Percentiles rank a stretch among this genome's conserved stretches.
These are phyloP conservation scores for Taxillus chinensis DNA, from an alignment of 164 flowering plant genomes.

Conservation along the genomic window DNA sequence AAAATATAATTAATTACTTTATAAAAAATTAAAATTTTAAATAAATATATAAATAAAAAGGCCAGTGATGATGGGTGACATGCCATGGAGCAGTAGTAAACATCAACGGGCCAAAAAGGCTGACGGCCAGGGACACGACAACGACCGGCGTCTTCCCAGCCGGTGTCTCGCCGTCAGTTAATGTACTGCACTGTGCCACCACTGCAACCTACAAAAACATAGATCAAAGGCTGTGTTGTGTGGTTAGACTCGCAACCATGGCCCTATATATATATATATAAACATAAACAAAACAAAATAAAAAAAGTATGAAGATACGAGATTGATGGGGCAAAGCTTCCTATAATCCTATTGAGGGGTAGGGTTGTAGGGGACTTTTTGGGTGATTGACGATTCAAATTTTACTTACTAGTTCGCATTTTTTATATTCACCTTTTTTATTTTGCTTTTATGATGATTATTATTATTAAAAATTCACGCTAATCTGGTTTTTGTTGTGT, in stretches of 20 bases:
- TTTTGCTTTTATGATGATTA: not conserved
- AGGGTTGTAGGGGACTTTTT: not conserved
- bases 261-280: too few relatives aligned
- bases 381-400: not conserved
- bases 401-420: not conserved
- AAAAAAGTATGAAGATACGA: not conserved
- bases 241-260: too few relatives aligned
- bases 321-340: not conserved
- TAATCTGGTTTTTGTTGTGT: too few relatives aligned
- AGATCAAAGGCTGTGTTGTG: too few relatives aligned
- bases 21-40: too few relatives aligned
- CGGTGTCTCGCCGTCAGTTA: not conserved
- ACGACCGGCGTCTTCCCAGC: not conserved
- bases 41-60: too few relatives aligned
- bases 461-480: too few relatives aligned
- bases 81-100: not conserved
- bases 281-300: too few relatives aligned
- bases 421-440: not conserved
- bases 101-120: too few relatives aligned
- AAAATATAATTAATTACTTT: not conserved
- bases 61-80: not conserved
- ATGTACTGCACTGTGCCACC: too few relatives aligned
- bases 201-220: too few relatives aligned
- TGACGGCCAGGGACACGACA: too few relatives aligned
- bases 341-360: not conserved